Evolutionary conservation across 306 rosid species (phyloP).

Genomic region (Amphicarpaea edgeworthii): DNA sequence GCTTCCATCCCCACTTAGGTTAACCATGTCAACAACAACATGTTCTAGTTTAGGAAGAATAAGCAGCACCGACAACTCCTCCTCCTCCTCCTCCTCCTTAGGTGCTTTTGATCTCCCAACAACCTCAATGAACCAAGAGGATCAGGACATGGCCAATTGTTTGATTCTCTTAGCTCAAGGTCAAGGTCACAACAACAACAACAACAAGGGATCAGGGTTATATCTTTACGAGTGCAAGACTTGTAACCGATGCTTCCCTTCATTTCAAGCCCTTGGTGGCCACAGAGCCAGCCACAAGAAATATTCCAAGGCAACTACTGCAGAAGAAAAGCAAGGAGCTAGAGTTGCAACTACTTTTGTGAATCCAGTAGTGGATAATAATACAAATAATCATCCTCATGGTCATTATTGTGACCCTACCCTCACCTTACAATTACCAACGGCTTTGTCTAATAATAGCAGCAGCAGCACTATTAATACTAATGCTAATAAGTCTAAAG

Average conservation of each 20-base stretch:
- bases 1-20: conserved; percentile 56
- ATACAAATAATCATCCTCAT: not conserved
- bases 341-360: conserved; percentile 6
- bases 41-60: conserved; percentile 44
- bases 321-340: conserved; percentile 38
- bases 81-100: too few relatives aligned
- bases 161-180: conserved; percentile 86
- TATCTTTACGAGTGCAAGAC: conserved; percentile 77
- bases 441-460: conserved; percentile 2
- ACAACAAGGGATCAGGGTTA: not conserved
- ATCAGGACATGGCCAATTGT: conserved; percentile 89
- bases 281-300: conserved; percentile 93
- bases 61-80: conserved; percentile 36
- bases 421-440: conserved; percentile 67
- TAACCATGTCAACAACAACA: conserved; percentile 58
- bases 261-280: conserved; percentile 93
- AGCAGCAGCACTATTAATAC: not conserved
- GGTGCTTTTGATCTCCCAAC: conserved; percentile 26
- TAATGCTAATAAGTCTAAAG: conserved; percentile 55
- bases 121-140: conserved; percentile 54
- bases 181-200: not conserved
- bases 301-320: conserved; percentile 47
- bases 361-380: conserved; percentile 25
- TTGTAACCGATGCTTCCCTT: conserved; percentile 72
- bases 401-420: conserved; percentile 35